phyloP scores from a whole-genome alignment of 2,329 filamentous ascomycete species.

The Aureobasidium vineae region DNA sequence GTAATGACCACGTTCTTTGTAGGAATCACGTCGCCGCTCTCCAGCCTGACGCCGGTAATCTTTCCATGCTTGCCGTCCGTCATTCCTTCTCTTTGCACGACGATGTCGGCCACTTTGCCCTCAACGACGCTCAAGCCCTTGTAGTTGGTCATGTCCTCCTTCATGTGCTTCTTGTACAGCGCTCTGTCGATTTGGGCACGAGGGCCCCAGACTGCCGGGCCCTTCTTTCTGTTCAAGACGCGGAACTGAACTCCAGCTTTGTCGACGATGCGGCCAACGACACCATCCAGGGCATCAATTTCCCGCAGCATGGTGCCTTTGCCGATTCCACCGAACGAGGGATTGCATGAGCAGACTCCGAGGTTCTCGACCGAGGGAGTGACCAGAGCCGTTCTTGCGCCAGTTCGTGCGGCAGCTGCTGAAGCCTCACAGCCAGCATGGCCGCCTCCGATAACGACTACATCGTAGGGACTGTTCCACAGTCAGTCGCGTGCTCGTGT shows the following conservation, averaged over 20 bases:
- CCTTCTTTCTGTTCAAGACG: slow-evolving; percentile 82
- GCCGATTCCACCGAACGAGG: slow-evolving; percentile 96
- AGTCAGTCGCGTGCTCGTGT: slow-evolving; percentile 27
- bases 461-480: slow-evolving; percentile 70
- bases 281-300: slow-evolving; percentile 88
- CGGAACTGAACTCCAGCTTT: slow-evolving; percentile 94
- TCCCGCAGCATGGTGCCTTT: slow-evolving; percentile 96
- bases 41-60: slow-evolving; percentile 81
- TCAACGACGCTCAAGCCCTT: slow-evolving; percentile 76
- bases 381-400: slow-evolving; percentile 83
- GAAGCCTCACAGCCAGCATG: slow-evolving; percentile 95
- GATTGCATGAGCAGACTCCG: slow-evolving; percentile 94
- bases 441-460: slow-evolving; percentile 91
- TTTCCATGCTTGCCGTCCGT: slow-evolving; percentile 58
- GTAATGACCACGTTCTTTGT: slow-evolving; percentile 87
- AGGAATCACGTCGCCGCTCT: slow-evolving; percentile 79
- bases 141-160: slow-evolving; percentile 75
- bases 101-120: slow-evolving; percentile 89
- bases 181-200: slow-evolving; percentile 91
- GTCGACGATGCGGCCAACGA: slow-evolving; percentile 85
- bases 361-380: slow-evolving; percentile 87
- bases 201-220: slow-evolving; percentile 95
- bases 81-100: slow-evolving; percentile 60
- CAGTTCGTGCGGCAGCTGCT: slow-evolving; percentile 82
- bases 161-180: slow-evolving; percentile 89